Evolutionary conservation across 768 basidiomycete genomes (phyloP).

Genomic region (Suillus paluster): DNA sequence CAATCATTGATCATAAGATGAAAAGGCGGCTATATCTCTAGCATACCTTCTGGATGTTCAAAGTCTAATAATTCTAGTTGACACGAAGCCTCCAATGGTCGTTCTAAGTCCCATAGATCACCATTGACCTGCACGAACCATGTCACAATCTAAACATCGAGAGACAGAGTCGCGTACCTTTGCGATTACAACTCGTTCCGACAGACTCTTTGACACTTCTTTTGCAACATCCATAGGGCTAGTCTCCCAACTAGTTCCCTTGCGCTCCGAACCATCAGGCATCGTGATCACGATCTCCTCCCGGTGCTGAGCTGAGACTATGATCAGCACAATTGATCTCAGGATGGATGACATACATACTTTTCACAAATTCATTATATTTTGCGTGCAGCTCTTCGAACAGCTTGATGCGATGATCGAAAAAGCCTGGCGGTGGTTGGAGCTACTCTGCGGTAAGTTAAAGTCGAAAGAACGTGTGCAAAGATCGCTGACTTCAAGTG

Average conservation of each 20-base stretch:
- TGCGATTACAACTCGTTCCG: constrained; percentile 90
- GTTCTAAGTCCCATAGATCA: constrained; percentile 90
- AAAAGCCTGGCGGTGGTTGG: constrained; percentile 82
- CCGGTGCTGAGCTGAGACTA: constrained; percentile 65
- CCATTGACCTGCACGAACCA: constrained; percentile 67
- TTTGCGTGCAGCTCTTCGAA: constrained; percentile 88
- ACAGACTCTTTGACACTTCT: constrained; percentile 81
- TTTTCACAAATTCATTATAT: constrained; percentile 78
- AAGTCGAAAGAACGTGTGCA: neutral
- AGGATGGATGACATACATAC: constrained; percentile 43
- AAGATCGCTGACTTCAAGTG: constrained; percentile 59
- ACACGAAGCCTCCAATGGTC: constrained; percentile 87
- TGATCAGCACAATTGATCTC: constrained; percentile 8
- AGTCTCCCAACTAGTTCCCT: constrained; percentile 93
- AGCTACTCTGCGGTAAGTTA: constrained; percentile 49
- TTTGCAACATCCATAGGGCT: constrained; percentile 91
- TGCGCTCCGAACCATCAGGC: constrained; percentile 82
- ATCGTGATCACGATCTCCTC: constrained; percentile 84
- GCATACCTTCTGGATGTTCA: constrained; percentile 82
- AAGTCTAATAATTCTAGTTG: constrained; percentile 89
- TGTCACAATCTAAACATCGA: constrained; percentile 6
- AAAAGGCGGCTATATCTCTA: neutral
- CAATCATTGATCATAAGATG: constrained; percentile 5
- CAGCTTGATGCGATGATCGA: constrained; percentile 88
- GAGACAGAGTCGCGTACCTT: constrained; percentile 58